These are phyloP conservation scores for Flaveria trinervia DNA, from an alignment of 129 eudicot genomes.

Conservation along the genomic window DNA sequence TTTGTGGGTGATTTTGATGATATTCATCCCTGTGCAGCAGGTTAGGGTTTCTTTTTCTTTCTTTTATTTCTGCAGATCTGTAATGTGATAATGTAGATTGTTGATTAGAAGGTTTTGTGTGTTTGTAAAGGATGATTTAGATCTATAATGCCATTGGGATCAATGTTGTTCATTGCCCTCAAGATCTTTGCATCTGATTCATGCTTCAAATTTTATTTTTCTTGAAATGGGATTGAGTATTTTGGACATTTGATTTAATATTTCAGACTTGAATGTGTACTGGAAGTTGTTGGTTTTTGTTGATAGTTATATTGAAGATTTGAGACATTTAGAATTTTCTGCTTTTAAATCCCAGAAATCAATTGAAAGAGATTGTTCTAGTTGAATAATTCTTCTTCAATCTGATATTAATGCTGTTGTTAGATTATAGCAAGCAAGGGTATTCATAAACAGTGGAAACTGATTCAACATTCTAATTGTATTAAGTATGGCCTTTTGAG, in stretches of 20 bases:
- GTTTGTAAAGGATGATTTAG: constrained; percentile 35
- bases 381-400: background rate
- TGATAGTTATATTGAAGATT: background rate
- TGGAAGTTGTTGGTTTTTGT: background rate
- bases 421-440: background rate
- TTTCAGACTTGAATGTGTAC: background rate
- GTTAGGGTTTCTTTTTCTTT: constrained; percentile 6
- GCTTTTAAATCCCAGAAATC: constrained; percentile 16
- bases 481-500: background rate
- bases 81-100: constrained; percentile 12
- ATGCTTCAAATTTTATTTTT: background rate
- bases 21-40: constrained; percentile 27
- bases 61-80: constrained; percentile 29
- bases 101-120: constrained; percentile 21
- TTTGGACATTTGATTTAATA: constrained; percentile 7
- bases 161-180: constrained; percentile 27
- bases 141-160: constrained; percentile 39
- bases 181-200: constrained; percentile 26
- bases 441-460: background rate
- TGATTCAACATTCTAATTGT: background rate
- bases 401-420: background rate
- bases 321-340: background rate
- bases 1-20: constrained; percentile 31
- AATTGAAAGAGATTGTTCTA: background rate
- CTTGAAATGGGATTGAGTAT: background rate